These are phyloP conservation scores for Candida albicans DNA, from an alignment of 1,139 yeast species.

Conservation along the genomic window DNA sequence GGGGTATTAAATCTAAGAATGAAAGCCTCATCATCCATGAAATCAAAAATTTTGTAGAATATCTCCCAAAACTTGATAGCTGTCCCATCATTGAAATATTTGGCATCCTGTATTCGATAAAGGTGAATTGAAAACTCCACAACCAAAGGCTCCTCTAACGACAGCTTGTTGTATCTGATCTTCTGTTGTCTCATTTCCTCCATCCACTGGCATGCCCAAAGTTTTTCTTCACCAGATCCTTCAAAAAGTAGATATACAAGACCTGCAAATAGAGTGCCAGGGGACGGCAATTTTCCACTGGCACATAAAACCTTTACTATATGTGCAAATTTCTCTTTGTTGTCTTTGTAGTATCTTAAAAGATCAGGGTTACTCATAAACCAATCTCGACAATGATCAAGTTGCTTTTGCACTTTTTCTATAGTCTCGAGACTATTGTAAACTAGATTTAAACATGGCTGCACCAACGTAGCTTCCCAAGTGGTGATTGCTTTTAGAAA, in stretches of 20 bases:
- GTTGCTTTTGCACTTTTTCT: slow-evolving; percentile 1
- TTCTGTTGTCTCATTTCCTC: slow-evolving; percentile 10
- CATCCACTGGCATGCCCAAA: slow-evolving; percentile 28
- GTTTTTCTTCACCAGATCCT: slow-evolving; percentile 44
- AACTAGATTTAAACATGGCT: slow-evolving; percentile 7
- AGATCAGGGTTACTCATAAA: slow-evolving; percentile 37
- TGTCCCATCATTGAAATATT: slow-evolving; percentile 39
- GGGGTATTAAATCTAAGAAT: slow-evolving; percentile 43
- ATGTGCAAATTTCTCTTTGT: slow-evolving; percentile 29
- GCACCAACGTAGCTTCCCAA: slow-evolving; percentile 47
- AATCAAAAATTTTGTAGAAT: slow-evolving; percentile 38
- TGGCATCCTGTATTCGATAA: slow-evolving; percentile 53
- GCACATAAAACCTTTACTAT: slow-evolving; percentile 24
- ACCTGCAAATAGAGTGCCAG: slow-evolving; percentile 41
- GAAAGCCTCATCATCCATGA: slow-evolving; percentile 40
- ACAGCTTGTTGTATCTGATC: slow-evolving; percentile 6
- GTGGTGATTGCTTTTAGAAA: slow-evolving; percentile 49
- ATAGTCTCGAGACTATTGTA: not conserved
- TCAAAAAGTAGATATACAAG: slow-evolving; percentile 52
- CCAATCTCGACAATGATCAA: slow-evolving; percentile 11
- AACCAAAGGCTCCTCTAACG: slow-evolving; percentile 36
- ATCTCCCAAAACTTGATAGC: slow-evolving; percentile 58
- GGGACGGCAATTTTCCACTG: slow-evolving; percentile 10
- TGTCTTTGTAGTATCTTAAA: slow-evolving; percentile 28
- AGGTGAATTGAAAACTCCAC: slow-evolving; percentile 58